Conservation (phyloP, 2,329 filamentous ascomycete genomes). For the Aspergillus texensis region DNA sequence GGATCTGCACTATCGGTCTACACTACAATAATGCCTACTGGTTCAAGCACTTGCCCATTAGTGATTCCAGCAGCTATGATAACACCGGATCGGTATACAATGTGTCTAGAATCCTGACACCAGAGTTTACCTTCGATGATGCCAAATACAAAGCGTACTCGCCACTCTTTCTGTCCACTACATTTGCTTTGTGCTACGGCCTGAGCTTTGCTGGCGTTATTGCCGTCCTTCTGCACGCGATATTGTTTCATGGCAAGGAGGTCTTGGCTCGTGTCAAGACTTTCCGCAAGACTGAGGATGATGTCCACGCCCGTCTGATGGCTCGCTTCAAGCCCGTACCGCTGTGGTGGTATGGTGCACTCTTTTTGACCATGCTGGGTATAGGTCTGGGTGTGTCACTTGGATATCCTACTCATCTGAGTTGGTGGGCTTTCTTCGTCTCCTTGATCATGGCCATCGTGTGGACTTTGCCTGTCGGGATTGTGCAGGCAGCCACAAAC, state of each 20-base stretch:
- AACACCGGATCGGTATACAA: slow-evolving; percentile 69
- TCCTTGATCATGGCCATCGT: slow-evolving; percentile 65
- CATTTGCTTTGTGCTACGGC: slow-evolving; percentile 70
- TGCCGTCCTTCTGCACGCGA: slow-evolving; percentile 69
- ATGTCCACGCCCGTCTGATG: slow-evolving; percentile 61
- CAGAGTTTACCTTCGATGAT: slow-evolving; percentile 64
- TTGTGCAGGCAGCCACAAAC: slow-evolving; percentile 71
- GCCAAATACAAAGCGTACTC: slow-evolving; percentile 68
- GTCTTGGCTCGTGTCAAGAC: slow-evolving; percentile 66
- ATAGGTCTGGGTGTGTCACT: slow-evolving; percentile 51
- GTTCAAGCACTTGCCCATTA: slow-evolving; percentile 67
- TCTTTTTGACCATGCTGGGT: slow-evolving; percentile 55
- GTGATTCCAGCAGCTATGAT: slow-evolving; percentile 70
- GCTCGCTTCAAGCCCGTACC: slow-evolving; percentile 58
- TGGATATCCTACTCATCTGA: slow-evolving; percentile 66
- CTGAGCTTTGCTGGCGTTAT: slow-evolving; percentile 73
- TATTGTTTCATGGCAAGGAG: slow-evolving; percentile 66
- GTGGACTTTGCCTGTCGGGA: slow-evolving; percentile 63
- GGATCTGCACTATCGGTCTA: slow-evolving; percentile 60
- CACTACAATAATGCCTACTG: slow-evolving; percentile 71
- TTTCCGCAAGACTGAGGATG: slow-evolving; percentile 58
- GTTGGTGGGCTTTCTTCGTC: slow-evolving; percentile 73
- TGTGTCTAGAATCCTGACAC: slow-evolving; percentile 63
- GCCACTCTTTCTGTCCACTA: slow-evolving; percentile 64
- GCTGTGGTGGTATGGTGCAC: slow-evolving; percentile 58